Conservation (phyloP, 2,329 filamentous ascomycete genomes). For the Rhynchosporium secalis region DNA sequence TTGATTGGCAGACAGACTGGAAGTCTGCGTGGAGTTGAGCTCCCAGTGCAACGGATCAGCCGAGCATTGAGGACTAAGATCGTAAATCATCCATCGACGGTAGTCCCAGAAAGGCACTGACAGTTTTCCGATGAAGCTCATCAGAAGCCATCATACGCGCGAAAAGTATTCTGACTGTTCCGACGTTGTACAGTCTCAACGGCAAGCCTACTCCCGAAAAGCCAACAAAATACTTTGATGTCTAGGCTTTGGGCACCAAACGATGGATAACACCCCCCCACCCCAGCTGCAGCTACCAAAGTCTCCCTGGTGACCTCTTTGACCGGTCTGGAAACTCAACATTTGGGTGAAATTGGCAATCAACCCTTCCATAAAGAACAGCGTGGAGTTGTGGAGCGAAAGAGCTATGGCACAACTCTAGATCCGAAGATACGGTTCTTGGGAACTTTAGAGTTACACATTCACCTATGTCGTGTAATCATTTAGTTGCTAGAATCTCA, state of each 20-base stretch:
- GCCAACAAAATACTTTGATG: not conserved
- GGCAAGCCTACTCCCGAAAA: not conserved
- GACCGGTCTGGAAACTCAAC: not conserved
- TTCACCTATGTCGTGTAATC: not conserved
- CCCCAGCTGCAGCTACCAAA: not conserved
- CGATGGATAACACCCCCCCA: not conserved
- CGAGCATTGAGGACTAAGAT: not conserved
- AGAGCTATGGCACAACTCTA: not conserved
- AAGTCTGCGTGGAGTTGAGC: not conserved
- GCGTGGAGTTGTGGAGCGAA: not conserved
- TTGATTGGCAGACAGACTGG: not conserved
- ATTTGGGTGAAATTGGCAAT: not conserved
- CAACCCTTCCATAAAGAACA: not conserved
- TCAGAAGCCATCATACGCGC: not conserved
- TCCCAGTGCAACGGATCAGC: not conserved
- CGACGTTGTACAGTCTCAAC: not conserved
- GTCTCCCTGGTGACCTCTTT: not conserved
- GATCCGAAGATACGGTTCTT: constrained; percentile 3
- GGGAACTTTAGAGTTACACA: constrained; percentile 5
- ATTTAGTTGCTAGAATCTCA: not conserved
- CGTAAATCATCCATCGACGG: not conserved
- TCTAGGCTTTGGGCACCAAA: not conserved
- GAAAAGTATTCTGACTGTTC: not conserved
- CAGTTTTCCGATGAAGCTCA: no score
- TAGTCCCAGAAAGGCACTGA: not conserved